A percentile compares a stretch with the other conserved stretches of the same genome.
Conservation (phyloP, 2,329 filamentous ascomycete genomes). For the Catunica adiposa region DNA sequence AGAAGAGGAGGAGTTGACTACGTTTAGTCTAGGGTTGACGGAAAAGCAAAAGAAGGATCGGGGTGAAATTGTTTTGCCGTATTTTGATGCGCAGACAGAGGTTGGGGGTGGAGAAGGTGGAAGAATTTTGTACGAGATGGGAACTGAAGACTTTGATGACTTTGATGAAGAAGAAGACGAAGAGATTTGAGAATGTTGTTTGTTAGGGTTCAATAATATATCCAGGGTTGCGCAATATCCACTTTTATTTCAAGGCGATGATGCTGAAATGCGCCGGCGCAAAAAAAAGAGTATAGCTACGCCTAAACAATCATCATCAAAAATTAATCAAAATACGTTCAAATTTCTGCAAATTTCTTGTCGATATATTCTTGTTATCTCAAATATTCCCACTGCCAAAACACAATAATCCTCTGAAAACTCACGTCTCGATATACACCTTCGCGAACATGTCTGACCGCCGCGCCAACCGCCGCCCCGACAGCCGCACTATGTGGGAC, state of each 20-base stretch:
- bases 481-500: constrained; percentile 47
- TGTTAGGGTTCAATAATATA: background rate
- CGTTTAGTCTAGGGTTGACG: constrained; percentile 74
- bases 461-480: constrained; percentile 22
- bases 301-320: too few relatives aligned
- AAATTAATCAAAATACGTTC: too few relatives aligned
- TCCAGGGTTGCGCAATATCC: too few relatives aligned
- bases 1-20: constrained; percentile 42
- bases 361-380: too few relatives aligned
- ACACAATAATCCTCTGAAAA: too few relatives aligned
- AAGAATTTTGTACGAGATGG: constrained; percentile 92
- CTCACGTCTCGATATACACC: too few relatives aligned
- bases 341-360: too few relatives aligned
- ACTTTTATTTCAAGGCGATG: too few relatives aligned
- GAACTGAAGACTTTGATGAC: constrained; percentile 88
- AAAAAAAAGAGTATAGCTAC: too few relatives aligned
- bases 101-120: constrained; percentile 69
- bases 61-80: constrained; percentile 81
- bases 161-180: constrained; percentile 73
- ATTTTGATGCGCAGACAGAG: constrained; percentile 87
- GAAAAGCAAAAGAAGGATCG: constrained; percentile 77
- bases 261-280: too few relatives aligned
- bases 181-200: background rate
- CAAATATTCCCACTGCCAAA: too few relatives aligned
- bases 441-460: constrained; percentile 1